Base-by-base conservation (phyloP, 2,329 filamentous ascomycete species). In the Scortechinia acanthostroma region DNA sequence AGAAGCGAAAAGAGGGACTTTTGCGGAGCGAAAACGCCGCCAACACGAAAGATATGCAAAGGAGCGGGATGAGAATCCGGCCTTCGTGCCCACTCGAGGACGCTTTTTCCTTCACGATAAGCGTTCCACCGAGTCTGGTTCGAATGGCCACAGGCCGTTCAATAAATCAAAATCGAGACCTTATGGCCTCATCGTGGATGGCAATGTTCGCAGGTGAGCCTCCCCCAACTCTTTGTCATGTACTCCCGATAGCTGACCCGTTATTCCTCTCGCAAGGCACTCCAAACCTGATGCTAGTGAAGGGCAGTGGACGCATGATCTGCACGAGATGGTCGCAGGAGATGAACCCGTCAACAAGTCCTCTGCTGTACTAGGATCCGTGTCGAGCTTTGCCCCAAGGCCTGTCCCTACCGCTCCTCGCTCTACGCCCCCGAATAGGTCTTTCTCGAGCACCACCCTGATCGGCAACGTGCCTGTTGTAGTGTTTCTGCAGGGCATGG, bases 71-170 rank as follows among this genome's bases (percentile, higher is more conserved):
- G 83, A 88, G 54, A 89, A 95, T 61, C 91, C 91, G 25, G 83
- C 91, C 10, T 95, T 95, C 65, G 91, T 96, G 46, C 91, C 93
- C 45, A 96, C 94, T 58, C 76, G 91, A 52, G 93, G 93, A 48
- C 85, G 88, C 50, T 97, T 97, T 71, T 97, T 96, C 69, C 90
- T 97, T 80, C 91, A 97, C 63, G 93, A 97, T 60, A 88, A 93
- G 57, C 80, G 89, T 50, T 83, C 88, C 54, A 79, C 86, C 46
- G 85, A 85, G n/a, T 77, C 83, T 40, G 80, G 82, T 52, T 77
- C 83, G 45, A 91, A 91, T 63, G 86, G 86, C 45, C 89, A 91
- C 64, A 75, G 86, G 47, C 78, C 83, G 13, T 86, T 83, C 60
- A 77, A 77, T 22, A 75, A 83, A 57, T 68, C 72, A 49, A 68